Conservation (phyloP, 768 basidiomycete species). For the Agaricus blazei region DNA sequence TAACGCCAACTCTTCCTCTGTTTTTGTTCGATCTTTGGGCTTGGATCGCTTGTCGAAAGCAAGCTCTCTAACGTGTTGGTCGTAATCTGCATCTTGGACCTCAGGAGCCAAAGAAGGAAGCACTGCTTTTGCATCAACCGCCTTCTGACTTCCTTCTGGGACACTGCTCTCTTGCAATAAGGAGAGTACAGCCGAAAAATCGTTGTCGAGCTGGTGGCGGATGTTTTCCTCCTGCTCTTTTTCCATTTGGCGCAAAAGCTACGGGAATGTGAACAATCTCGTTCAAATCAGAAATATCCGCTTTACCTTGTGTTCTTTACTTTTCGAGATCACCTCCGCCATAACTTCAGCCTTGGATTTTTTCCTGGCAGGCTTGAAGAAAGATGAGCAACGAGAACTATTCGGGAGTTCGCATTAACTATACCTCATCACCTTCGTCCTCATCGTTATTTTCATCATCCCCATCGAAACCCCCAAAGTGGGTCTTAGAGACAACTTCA, state of each 20-base stretch:
- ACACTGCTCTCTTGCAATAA: conserved; percentile 50
- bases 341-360: conserved; percentile 95
- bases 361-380: conserved; percentile 66
- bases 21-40: conserved; percentile 93
- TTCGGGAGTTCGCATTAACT: neutral
- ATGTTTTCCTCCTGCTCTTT: conserved; percentile 81
- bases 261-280: conserved; percentile 1
- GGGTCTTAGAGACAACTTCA: conserved; percentile 58
- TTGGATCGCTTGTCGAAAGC: conserved; percentile 92
- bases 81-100: conserved; percentile 67
- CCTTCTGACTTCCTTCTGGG: conserved; percentile 11
- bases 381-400: conserved; percentile 3
- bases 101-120: conserved; percentile 20
- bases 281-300: conserved; percentile 4
- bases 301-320: conserved; percentile 88
- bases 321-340: conserved; percentile 96
- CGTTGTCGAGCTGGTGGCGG: conserved; percentile 84
- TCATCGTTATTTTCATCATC: conserved; percentile 62
- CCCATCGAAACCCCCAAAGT: conserved; percentile 87
- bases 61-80: conserved; percentile 86
- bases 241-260: conserved; percentile 88
- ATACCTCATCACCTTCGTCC: conserved; percentile 38
- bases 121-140: conserved; percentile 15
- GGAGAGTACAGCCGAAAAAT: conserved; percentile 75
- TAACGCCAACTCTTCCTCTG: conserved; percentile 87